Base-by-base conservation (phyloP, 768 basidiomycete species). In the Boletellus sp. region DNA sequence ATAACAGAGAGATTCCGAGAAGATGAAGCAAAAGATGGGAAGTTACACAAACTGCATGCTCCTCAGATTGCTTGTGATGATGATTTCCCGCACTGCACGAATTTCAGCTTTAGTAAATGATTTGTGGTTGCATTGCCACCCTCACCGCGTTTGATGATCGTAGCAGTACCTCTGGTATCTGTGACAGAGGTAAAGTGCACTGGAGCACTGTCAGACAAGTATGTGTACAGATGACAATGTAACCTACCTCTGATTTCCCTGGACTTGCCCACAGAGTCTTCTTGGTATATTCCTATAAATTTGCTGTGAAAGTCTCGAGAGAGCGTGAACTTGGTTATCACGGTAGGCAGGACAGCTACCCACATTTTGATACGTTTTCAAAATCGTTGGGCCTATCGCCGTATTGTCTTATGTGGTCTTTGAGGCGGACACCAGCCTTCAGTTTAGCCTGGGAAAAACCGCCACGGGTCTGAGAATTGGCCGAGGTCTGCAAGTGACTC, bases 151-250 rank as follows among this genome's bases (percentile, higher is more conserved):
- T 80, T 71, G 57, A 91, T 90, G 60, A 91, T 90, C 15, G 77
- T 83, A 34, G 78, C 74, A 33, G 89, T 91, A 56, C 76, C 74
- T 63, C 78, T 76, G 51, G 85, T 89, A 69, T 91, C 87, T n/a
- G 84, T 89, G 42, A 91, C 89, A 45, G 86, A 78, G 10, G 89
- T 91, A 49, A 84, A 74, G 66, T 91, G 88, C 47, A 87, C 89
- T 91, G 54, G 34, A 32, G 19, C 0, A 15, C 13, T 7, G 22
- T 70, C 22, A 66, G 58, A 47, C 23, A 26, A 20, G 15, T 19
- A 4, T 28, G 20, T 2, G 13, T 35, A 12, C 11, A 0, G 2
- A 38, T n/a, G 31, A 34, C 8, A 15, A 31, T 38, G 20, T 40
- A 16, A 26, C 68, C 84, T 58, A 90, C 89, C 80, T 61, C 83